Evolutionary conservation across 371 early-diverging fungal species (phyloP).

Genomic region (Dichotomocladium elegans): DNA sequence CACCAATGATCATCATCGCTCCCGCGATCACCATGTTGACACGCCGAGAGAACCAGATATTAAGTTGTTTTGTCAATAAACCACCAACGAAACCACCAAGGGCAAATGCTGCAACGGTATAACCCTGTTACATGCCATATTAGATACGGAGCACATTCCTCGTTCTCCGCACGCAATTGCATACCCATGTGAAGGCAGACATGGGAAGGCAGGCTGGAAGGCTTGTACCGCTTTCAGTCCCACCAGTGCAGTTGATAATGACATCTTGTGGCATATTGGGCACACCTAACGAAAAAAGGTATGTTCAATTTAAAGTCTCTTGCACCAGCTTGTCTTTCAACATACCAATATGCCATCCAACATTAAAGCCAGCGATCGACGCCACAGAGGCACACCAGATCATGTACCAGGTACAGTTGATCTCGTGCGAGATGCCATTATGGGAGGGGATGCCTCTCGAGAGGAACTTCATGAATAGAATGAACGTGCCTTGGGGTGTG

Average conservation of each 20-base stretch:
- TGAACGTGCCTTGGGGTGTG: no score
- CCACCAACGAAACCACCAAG: slow-evolving; percentile 46
- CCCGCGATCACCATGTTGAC: slow-evolving; percentile 38
- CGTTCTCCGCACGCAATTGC: background rate
- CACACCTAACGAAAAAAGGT: slow-evolving; percentile 26
- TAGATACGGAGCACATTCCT: no score
- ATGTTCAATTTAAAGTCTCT: background rate
- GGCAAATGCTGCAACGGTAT: slow-evolving; percentile 41
- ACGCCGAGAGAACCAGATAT: slow-evolving; percentile 36
- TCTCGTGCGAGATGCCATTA: background rate
- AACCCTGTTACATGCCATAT: slow-evolving; percentile 21
- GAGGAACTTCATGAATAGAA: no score
- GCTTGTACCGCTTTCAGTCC: slow-evolving; percentile 10
- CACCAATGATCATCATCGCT: slow-evolving; percentile 32
- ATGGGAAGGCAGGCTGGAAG: slow-evolving; percentile 46
- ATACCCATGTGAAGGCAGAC: slow-evolving; percentile 28
- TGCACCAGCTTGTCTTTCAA: background rate
- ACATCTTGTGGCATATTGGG: slow-evolving; percentile 44
- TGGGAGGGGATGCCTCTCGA: background rate
- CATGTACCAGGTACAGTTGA: slow-evolving; percentile 1
- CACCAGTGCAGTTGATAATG: slow-evolving; percentile 29
- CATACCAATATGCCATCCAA: slow-evolving; percentile 18
- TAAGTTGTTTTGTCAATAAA: slow-evolving; percentile 34
- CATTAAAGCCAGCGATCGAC: slow-evolving; percentile 14
- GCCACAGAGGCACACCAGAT: slow-evolving; percentile 10